Evolutionary conservation across 352 stramenopile genomes (phyloP).

Genomic region (Phytophthora sansomeana): DNA sequence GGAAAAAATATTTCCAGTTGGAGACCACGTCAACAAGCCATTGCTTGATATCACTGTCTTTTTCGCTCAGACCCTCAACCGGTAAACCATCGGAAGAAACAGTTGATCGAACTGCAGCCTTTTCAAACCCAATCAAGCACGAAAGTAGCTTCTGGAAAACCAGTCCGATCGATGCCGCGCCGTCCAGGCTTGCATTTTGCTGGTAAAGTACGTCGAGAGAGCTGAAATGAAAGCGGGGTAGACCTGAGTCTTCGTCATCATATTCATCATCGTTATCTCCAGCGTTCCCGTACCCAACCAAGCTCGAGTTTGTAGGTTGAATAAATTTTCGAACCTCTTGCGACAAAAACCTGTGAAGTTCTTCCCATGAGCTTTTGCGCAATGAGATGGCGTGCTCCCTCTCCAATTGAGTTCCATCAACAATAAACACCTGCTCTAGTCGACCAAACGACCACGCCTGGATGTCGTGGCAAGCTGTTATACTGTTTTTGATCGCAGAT

Average conservation of each 20-base stretch:
- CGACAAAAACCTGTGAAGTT: slow-evolving; percentile 49
- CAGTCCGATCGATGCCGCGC: slow-evolving; percentile 48
- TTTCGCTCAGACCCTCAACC: slow-evolving; percentile 29
- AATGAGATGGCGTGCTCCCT: slow-evolving; percentile 19
- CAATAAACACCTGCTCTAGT: slow-evolving; percentile 48
- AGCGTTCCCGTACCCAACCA: slow-evolving; percentile 15
- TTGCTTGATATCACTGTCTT: slow-evolving; percentile 37
- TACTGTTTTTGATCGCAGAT: slow-evolving; percentile 57
- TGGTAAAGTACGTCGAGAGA: slow-evolving; percentile 60
- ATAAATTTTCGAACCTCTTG: slow-evolving; percentile 56
- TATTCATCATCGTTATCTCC: slow-evolving; percentile 42
- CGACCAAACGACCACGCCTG: slow-evolving; percentile 57
- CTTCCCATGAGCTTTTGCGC: slow-evolving; percentile 49
- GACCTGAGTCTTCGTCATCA: slow-evolving; percentile 24
- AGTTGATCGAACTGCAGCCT: slow-evolving; percentile 31
- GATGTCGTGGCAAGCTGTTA: slow-evolving; percentile 45
- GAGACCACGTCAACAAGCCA: slow-evolving; percentile 59
- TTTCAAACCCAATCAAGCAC: slow-evolving; percentile 56
- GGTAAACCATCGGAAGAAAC: slow-evolving; percentile 29
- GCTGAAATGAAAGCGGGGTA: slow-evolving; percentile 44
- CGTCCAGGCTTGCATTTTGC: slow-evolving; percentile 55
- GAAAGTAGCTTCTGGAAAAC: slow-evolving; percentile 59
- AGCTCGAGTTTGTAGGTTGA: slow-evolving; percentile 19
- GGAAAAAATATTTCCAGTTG: slow-evolving; percentile 64
- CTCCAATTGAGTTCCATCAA: neutral